Percentiles rank a stretch among this genome's conserved stretches.
Conservation (phyloP, 768 basidiomycete species). For the Boletellus ananas region DNA sequence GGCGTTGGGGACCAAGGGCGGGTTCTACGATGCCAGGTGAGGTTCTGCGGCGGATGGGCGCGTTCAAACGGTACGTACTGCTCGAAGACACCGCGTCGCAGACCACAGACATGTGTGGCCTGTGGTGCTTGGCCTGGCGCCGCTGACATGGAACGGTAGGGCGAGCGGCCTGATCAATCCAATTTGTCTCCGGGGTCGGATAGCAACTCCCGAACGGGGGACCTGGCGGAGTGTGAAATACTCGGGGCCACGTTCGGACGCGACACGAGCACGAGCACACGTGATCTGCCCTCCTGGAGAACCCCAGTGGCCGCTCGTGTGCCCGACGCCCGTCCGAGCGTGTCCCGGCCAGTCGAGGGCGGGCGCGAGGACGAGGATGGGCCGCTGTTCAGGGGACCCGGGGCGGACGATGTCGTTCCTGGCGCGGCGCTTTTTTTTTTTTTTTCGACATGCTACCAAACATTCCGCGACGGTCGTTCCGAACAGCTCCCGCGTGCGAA, state of each 20-base stretch:
- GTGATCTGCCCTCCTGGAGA: too few relatives aligned
- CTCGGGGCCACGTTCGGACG: constrained; percentile 5
- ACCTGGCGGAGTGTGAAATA: constrained; percentile 17
- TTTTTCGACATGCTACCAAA: constrained; percentile 14
- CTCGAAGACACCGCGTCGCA: constrained; percentile 16
- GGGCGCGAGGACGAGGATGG: background rate
- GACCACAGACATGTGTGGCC: constrained; percentile 27
- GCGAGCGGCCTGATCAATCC: constrained; percentile 11
- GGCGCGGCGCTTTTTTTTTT: constrained; percentile 20
- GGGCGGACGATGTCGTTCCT: too few relatives aligned
- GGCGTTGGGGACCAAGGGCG: constrained; percentile 35
- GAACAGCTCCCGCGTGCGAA: too few relatives aligned
- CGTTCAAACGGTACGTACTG: constrained; percentile 18
- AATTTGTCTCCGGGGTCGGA: constrained; percentile 26
- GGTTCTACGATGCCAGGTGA: constrained; percentile 30
- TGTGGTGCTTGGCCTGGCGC: constrained; percentile 20
- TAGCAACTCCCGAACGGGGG: constrained; percentile 30
- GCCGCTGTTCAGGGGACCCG: background rate
- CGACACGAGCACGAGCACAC: background rate
- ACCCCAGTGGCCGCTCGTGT: too few relatives aligned
- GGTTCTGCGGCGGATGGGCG: constrained; percentile 22
- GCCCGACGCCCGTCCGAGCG: background rate
- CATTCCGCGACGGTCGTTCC: background rate
- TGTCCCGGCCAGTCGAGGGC: background rate
- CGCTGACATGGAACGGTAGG: constrained; percentile 31